A percentile compares a stretch with the other conserved stretches of the same genome.
Conservation (phyloP, 2,329 filamentous ascomycete species). For the Talaromyces sp. region DNA sequence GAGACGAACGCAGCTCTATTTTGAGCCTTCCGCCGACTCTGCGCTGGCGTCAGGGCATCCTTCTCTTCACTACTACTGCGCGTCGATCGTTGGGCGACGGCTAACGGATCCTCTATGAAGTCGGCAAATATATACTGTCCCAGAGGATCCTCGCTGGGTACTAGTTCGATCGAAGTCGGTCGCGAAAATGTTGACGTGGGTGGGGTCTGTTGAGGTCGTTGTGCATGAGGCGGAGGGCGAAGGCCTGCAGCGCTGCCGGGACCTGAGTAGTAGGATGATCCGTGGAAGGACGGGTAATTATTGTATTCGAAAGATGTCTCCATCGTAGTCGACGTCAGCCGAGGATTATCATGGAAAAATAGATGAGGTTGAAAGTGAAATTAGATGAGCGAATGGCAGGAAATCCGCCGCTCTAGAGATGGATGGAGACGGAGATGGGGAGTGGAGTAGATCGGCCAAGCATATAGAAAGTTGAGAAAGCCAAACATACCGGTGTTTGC, state of each 20-base stretch:
- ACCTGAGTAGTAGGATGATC: slow-evolving; percentile 25
- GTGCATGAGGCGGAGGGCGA: slow-evolving; percentile 21
- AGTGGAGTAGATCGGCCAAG: neutral
- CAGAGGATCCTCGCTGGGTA: slow-evolving; percentile 13
- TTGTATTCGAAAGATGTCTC: slow-evolving; percentile 33
- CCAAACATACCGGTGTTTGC: slow-evolving; percentile 33
- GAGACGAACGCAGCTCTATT: slow-evolving; percentile 66
- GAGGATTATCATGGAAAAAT: neutral
- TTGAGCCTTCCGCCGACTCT: slow-evolving; percentile 64
- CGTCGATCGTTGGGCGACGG: slow-evolving; percentile 26
- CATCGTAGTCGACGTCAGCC: neutral
- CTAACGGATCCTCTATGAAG: slow-evolving; percentile 27
- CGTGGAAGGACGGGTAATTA: slow-evolving; percentile 36
- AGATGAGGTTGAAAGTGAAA: neutral
- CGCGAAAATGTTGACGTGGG: slow-evolving; percentile 34
- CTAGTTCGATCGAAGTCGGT: slow-evolving; percentile 31
- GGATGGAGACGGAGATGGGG: neutral
- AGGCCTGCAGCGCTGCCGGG: neutral
- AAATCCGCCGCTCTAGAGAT: neutral
- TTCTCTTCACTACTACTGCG: slow-evolving; percentile 55
- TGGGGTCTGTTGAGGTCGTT: slow-evolving; percentile 32
- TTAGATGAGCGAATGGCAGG: neutral
- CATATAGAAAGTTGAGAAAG: neutral
- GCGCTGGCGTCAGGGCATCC: slow-evolving; percentile 51
- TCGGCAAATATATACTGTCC: slow-evolving; percentile 30